Conservation (phyloP, 257 asterid genomes). For the Pogostemon cablin region DNA sequence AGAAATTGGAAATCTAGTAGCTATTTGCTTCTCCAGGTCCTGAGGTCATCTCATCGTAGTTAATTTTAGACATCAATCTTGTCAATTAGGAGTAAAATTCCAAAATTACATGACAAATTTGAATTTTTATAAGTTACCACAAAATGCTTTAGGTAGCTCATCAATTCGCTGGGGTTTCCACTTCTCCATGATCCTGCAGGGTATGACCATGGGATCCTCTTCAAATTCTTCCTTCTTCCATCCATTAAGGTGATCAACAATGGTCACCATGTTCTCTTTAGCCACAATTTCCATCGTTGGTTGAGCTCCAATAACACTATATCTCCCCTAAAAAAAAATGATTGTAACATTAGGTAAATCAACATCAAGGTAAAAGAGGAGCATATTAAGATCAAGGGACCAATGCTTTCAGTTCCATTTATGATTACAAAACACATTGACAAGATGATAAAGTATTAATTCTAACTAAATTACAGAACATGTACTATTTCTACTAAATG, state of each 20-base stretch:
- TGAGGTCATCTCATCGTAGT: slow-evolving; percentile 24
- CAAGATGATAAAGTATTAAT: background rate
- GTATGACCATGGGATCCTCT: slow-evolving; percentile 93
- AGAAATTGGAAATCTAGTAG: background rate
- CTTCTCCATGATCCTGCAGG: slow-evolving; percentile 81
- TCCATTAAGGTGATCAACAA: slow-evolving; percentile 75
- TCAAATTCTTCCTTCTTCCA: slow-evolving; percentile 58
- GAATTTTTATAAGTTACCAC: slow-evolving; percentile 57
- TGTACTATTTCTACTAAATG: slow-evolving; percentile 6
- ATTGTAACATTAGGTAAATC: slow-evolving; percentile 38
- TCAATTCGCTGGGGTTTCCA: slow-evolving; percentile 89
- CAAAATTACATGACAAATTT: slow-evolving; percentile 1
- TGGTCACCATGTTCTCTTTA: slow-evolving; percentile 78
- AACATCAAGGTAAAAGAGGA: slow-evolving; percentile 16
- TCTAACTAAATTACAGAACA: background rate
- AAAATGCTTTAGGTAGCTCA: slow-evolving; percentile 95
- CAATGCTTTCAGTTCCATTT: slow-evolving; percentile 13
- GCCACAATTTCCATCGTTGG: slow-evolving; percentile 96
- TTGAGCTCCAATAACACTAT: slow-evolving; percentile 93
- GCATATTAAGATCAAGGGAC: slow-evolving; percentile 1
- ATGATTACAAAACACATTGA: background rate
- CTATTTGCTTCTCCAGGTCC: slow-evolving; percentile 18
- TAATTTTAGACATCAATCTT: slow-evolving; percentile 5
- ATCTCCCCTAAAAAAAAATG: slow-evolving; percentile 74
- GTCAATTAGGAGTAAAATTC: slow-evolving; percentile 13